These are phyloP conservation scores for Cardamine chenopodiifolia DNA, from an alignment of 345 rosid species.

Conservation along the genomic window DNA sequence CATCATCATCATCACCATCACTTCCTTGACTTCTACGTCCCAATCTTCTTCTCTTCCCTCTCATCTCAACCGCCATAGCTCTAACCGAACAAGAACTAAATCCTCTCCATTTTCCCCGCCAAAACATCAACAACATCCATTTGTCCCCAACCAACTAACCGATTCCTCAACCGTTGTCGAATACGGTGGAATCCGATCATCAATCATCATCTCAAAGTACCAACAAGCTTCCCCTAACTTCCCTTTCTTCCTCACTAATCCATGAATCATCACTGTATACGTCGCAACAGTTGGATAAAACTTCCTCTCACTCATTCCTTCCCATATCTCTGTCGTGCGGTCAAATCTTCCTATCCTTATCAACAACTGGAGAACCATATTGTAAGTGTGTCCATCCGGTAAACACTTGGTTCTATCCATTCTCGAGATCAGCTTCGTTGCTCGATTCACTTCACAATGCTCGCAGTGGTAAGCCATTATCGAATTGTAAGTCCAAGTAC, in stretches of 20 bases:
- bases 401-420: conserved; percentile 61
- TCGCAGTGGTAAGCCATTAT: conserved; percentile 78
- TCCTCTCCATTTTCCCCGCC: conserved; percentile 71
- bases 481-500: conserved; percentile 82
- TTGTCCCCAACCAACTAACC: conserved; percentile 59
- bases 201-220: conserved; percentile 92
- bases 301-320: conserved; percentile 60
- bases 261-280: conserved; percentile 81
- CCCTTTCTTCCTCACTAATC: conserved; percentile 72
- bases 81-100: conserved; percentile 63
- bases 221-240: conserved; percentile 79
- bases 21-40: conserved; percentile 44
- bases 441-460: conserved; percentile 70
- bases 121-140: conserved; percentile 66
- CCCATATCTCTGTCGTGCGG: conserved; percentile 70
- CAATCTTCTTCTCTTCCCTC: conserved; percentile 48
- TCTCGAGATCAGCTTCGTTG: conserved; percentile 61
- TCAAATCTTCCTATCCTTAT: conserved; percentile 79
- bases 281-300: conserved; percentile 83
- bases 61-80: conserved; percentile 69
- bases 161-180: conserved; percentile 65
- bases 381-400: conserved; percentile 74
- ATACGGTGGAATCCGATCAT: conserved; percentile 89
- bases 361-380: conserved; percentile 77
- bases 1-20: conserved; percentile 42